These are phyloP conservation scores for Ramalina intermedia DNA, from an alignment of 495 filamentous ascomycete genomes.

Conservation along the genomic window DNA sequence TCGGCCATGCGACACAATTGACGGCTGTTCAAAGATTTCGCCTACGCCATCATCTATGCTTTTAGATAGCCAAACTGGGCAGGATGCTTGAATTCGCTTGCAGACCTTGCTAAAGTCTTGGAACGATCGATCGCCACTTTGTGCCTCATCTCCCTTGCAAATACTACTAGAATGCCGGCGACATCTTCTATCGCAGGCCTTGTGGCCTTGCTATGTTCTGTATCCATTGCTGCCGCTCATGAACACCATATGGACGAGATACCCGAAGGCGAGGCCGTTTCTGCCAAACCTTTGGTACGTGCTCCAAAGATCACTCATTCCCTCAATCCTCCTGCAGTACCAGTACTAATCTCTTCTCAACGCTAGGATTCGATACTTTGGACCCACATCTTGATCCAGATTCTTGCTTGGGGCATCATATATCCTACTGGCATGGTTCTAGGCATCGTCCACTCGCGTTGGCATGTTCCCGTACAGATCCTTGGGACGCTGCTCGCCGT, in stretches of 20 bases:
- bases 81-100: no score
- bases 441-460: conserved; percentile 81
- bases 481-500: conserved; percentile 61
- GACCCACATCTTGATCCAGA: conserved; percentile 87
- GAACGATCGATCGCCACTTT: no score
- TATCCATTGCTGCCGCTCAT: conserved; percentile 37
- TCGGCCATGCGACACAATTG: no score
- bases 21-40: no score
- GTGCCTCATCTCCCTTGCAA: neutral
- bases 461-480: conserved; percentile 86
- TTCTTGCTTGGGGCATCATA: conserved; percentile 71
- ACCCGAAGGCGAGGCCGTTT: conserved; percentile 58
- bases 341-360: neutral
- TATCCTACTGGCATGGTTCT: conserved; percentile 95
- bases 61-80: no score
- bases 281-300: conserved; percentile 75
- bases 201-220: conserved; percentile 19
- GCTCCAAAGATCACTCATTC: neutral
- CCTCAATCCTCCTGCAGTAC: conserved; percentile 1
- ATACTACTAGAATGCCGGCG: neutral
- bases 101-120: no score
- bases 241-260: conserved; percentile 65
- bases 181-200: conserved; percentile 1
- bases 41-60: no score
- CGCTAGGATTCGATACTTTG: conserved; percentile 70